phyloP scores from a whole-genome alignment of 2,329 filamentous ascomycete genomes.

The Scorias spongiosa region DNA sequence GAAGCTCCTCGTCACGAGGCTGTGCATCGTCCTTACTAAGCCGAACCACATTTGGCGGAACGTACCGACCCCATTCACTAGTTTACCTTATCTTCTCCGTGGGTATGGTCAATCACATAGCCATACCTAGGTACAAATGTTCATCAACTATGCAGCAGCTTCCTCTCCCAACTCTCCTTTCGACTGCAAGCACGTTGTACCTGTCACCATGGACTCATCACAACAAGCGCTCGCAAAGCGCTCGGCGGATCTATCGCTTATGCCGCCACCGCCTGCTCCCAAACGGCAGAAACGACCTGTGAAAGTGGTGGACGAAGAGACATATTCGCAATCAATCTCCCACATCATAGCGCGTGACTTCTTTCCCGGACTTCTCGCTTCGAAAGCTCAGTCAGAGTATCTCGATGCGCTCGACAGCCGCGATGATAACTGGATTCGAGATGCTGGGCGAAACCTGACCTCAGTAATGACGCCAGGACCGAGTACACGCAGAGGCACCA shows the following conservation, averaged over 20 bases:
- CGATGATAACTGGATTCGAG: slow-evolving; percentile 72
- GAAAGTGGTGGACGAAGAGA: slow-evolving; percentile 81
- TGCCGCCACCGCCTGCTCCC: slow-evolving; percentile 70
- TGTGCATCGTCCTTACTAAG: too few relatives aligned
- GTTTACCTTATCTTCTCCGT: too few relatives aligned
- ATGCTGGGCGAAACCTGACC: slow-evolving; percentile 46
- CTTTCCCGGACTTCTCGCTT: slow-evolving; percentile 80
- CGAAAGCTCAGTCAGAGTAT: slow-evolving; percentile 79
- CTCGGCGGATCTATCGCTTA: slow-evolving; percentile 51
- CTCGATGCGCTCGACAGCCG: slow-evolving; percentile 79
- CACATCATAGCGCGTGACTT: slow-evolving; percentile 95
- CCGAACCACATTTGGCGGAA: too few relatives aligned
- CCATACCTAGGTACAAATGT: too few relatives aligned
- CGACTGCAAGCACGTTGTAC: too few relatives aligned
- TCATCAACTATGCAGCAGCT: too few relatives aligned
- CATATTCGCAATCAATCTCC: slow-evolving; percentile 77
- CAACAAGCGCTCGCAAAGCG: slow-evolving; percentile 54
- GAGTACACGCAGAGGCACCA: slow-evolving; percentile 25
- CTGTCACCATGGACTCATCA: not conserved
- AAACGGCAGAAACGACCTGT: slow-evolving; percentile 88
- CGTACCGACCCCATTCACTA: too few relatives aligned
- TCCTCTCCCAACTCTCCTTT: too few relatives aligned
- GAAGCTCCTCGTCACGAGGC: too few relatives aligned
- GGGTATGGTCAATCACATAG: too few relatives aligned
- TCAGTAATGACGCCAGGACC: slow-evolving; percentile 72